These are phyloP conservation scores for Haematococcus lacustris DNA, from an alignment of 139 green algal genomes.

Conservation along the genomic window DNA sequence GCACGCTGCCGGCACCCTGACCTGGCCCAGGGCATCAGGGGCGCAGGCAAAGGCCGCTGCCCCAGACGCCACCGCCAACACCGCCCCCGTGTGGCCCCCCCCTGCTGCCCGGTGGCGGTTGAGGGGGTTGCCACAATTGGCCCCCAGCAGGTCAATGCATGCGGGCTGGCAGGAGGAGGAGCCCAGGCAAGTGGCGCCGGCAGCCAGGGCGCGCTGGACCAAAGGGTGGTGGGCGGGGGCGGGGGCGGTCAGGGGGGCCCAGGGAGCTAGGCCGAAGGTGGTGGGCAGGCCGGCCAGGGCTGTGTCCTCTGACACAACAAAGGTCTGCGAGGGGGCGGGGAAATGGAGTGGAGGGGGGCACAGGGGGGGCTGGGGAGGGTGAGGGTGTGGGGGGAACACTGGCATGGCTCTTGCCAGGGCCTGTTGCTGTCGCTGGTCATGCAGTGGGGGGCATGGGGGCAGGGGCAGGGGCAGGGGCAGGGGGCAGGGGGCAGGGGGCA, in stretches of 20 bases:
- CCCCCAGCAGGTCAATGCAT: constrained; percentile 18
- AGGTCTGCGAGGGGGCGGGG: not conserved
- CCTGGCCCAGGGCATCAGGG: constrained; percentile 23
- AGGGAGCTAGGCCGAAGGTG: constrained; percentile 17
- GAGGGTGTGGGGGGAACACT: too few species aligned
- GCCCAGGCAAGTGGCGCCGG: constrained; percentile 24
- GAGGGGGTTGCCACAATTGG: constrained; percentile 28
- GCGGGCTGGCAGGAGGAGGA: constrained; percentile 23
- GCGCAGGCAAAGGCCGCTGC: constrained; percentile 16
- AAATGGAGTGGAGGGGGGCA: not conserved
- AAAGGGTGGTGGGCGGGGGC: not conserved
- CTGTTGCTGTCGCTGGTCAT: too few species aligned
- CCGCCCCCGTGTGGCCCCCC: constrained; percentile 24
- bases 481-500: too few species aligned
- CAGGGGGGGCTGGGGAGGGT: too few species aligned
- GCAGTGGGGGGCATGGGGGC: too few species aligned
- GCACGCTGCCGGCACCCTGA: constrained; percentile 34
- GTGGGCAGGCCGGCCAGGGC: constrained; percentile 15
- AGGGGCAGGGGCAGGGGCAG: too few species aligned
- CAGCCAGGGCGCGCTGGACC: not conserved
- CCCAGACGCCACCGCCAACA: constrained; percentile 21
- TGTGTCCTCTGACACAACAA: constrained; percentile 31
- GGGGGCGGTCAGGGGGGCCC: not conserved
- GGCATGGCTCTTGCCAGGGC: too few species aligned
- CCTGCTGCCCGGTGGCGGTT: constrained; percentile 21